Base-by-base conservation (phyloP, 192 early-diverging fungal genomes). In the Rhizophagus sp. region DNA sequence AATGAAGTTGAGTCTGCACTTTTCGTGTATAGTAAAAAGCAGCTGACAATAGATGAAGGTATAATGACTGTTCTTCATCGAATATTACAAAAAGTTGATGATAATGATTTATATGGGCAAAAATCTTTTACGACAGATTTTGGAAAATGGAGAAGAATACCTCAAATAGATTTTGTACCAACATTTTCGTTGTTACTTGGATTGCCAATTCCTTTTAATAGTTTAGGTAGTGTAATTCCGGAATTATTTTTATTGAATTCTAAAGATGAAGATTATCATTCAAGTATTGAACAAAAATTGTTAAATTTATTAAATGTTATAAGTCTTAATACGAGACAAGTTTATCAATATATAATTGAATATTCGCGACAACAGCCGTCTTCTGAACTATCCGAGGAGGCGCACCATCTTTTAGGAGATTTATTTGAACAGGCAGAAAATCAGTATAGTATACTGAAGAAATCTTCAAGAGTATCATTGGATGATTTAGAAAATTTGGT, bases 81-180 rank as follows among this genome's bases (percentile, higher is more conserved):
- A 3, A 74, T 84, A 52, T 73, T 77, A 3, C 61, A 84, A 24
- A 79, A 86, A 47, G 44, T 81, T 8, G 85, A 83, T 80, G 79
- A 80, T 62, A 62, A 34, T 34, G 41, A 82, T 19, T 34, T 41
- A 27, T 10, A 33, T 24, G 61, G 69, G 1, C 24, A 11, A n/a
- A 74, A 39, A 47, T 80, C 63, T 19, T 80, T 74, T 76, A 78
- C 76, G 8, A 44, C 15, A 36, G 79, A 85, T 7, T 78, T 27
- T 67, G 73, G 73, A 2, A 57, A 78, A 62, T 78, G 88, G 68
- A 89, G 96, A n/a, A 95, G 92, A 12, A 87, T 97, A 1, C 86
- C 93, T 19, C 98, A 99, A 83, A 96, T 98, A 64, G 95, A 99
- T 81, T 81, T 98, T 24, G 95, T 97, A 0, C 92, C 97, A 19